Evolutionary conservation across 2,329 filamentous ascomycete genomes (phyloP), one percentile per base, ranked within the genome.

Genomic region (Delphinella strobiligena): DNA sequence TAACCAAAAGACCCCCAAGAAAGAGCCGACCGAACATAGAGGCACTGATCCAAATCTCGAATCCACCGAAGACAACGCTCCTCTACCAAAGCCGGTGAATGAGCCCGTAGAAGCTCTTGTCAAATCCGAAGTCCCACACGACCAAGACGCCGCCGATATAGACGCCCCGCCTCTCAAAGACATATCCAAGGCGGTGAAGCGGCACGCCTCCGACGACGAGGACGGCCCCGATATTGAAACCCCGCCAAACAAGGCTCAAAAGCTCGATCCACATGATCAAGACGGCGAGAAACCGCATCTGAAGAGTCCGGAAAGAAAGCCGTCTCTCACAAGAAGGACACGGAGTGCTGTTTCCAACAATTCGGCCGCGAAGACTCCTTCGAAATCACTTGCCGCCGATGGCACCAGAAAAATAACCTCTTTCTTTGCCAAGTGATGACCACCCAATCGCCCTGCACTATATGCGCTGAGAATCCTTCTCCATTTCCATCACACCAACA

Each of bases 261-360:
- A n/a, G n/a, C n/a, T n/a, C n/a, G n/a, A n/a, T n/a, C n/a, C n/a
- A n/a, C n/a, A n/a, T n/a, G n/a, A n/a, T n/a, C n/a, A n/a, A n/a
- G n/a, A n/a, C n/a, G n/a, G 12, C 5, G 14, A 27, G 12, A 12
- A 27, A 12, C 22, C 22, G 22, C 22, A 27, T 27, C 22, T 27
- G 4, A 49, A 49, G 32, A 45, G 39, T 24, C 40, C 37, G 14
- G 40, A n/a, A 17, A 40, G 34, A 37, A 46, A 43, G 33, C 43
- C 37, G 16, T 42, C 43, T 40, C 43, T 51, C 31, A 49, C 46
- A 37, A 62, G 60, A 49, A 72, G 71, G 55, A 66, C 61, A 34
- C 64, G 68, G 47, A 77, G 72, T 55, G 72, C 74, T 24, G 75
- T 71, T 4, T 72, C 64, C 47, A 78, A 78, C 50, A 57, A 62